Evolutionary conservation across 208 protist species (phyloP).

Genomic region (Entamoeba invadens): DNA sequence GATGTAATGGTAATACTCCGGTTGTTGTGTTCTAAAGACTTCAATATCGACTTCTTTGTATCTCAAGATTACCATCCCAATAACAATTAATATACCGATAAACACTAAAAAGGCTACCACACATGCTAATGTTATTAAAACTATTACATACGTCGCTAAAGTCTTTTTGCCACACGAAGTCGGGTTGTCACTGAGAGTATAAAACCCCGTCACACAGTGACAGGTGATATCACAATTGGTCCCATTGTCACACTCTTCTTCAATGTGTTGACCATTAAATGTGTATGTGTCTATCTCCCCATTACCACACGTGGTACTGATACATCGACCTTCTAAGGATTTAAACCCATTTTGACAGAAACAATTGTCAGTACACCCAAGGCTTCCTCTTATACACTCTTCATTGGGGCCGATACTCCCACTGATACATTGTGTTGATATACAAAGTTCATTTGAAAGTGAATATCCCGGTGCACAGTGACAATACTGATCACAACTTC

Average conservation of each 20-base stretch:
- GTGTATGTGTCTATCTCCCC: background rate
- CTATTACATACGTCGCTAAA: background rate
- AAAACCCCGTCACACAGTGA: background rate
- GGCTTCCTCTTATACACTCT: background rate
- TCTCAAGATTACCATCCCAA: background rate
- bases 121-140: background rate
- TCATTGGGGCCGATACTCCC: background rate
- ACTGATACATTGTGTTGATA: background rate
- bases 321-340: background rate
- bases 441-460: background rate
- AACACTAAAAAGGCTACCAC: background rate
- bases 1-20: background rate
- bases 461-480: background rate
- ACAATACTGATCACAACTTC: background rate
- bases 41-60: background rate
- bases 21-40: background rate
- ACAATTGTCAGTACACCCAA: background rate
- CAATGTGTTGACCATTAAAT: background rate
- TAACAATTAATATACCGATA: background rate
- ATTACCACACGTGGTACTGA: background rate
- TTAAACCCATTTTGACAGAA: background rate
- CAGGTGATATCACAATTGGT: background rate
- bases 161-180: background rate
- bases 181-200: background rate
- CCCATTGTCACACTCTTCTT: background rate